A percentile compares a stretch with the other conserved stretches of the same genome.
Conservation (phyloP, 345 rosid genomes). For the Lepidium aucheri region DNA sequence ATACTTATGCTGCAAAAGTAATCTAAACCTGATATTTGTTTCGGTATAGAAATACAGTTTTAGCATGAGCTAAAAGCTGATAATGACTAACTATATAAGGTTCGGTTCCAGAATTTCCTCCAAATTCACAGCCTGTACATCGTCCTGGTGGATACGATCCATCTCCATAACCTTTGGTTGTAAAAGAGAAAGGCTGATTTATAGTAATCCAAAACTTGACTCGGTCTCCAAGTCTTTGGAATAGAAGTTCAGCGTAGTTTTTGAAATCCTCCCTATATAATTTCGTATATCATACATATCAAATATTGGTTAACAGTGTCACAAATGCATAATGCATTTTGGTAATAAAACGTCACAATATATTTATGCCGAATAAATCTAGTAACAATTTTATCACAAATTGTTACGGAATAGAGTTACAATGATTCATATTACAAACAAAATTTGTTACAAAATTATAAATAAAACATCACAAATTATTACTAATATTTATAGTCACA, state of each 20-base stretch:
- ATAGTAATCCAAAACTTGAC: conserved; percentile 37
- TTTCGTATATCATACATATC: not conserved
- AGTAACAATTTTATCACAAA: too few relatives aligned
- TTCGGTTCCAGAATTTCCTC: conserved; percentile 34
- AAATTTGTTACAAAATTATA: too few relatives aligned
- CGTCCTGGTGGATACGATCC: conserved; percentile 27
- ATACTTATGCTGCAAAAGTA: too few relatives aligned
- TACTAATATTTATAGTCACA: too few relatives aligned
- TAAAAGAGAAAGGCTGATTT: conserved; percentile 28
- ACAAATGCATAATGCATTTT: too few relatives aligned
- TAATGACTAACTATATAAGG: conserved; percentile 38
- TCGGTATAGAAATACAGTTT: conserved; percentile 18
- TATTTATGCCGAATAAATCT: too few relatives aligned
- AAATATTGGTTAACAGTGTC: too few relatives aligned
- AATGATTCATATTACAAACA: too few relatives aligned
- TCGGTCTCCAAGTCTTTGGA: conserved; percentile 34
- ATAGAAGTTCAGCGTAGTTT: conserved; percentile 43
- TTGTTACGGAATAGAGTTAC: too few relatives aligned
- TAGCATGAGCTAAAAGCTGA: conserved; percentile 47
- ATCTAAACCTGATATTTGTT: conserved; percentile 15
- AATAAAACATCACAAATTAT: too few relatives aligned
- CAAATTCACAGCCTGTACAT: conserved; percentile 15
- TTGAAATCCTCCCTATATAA: conserved; percentile 31
- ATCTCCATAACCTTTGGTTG: conserved; percentile 2
- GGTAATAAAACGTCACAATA: too few relatives aligned